Base-by-base conservation (phyloP, 257 asterid genomes). In the Cynanchum wilfordii region DNA sequence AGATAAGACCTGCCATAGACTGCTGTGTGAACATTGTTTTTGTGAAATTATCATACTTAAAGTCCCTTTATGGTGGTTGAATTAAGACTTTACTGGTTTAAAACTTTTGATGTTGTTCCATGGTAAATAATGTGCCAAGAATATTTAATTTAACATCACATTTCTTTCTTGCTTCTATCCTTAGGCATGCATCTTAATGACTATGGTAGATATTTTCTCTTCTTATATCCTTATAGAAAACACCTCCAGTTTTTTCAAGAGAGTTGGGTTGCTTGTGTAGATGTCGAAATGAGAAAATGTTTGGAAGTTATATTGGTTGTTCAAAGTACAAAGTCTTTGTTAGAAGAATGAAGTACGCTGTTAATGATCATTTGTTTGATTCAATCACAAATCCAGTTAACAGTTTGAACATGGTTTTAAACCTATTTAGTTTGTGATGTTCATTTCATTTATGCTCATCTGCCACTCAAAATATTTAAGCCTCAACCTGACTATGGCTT, bases 401-500 rank as follows among this genome's bases (percentile, higher is more conserved):
- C 40, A 19, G 10, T 64, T 15, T 36, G 49, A 27, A 33, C 19
- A 36, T 4, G 69, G 47, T 70, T 65, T 45, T 49, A 33, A 66
- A 59, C 29, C 16, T 36, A 64, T 45, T 68, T 24, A 36, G 40
- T 76, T 51, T 25, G 66, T 69, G 19, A 58, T 29, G 9, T 10
- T 59, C 59, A 7, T 71, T 72, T 38, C 4, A 22, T 16, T 51
- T 82, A 22, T 68, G 64, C 47, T 42, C 65, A 40, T 77, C 17
- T 67, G 15, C 47, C 50, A 36, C 22, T 58, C 66, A 38, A 71
- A 68, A 74, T 33, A 40, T 72, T 72, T 69, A 9, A 15, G 52
- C 71, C 49, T 71, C 19, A 70, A 49, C 71, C n/a, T 81, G 47
- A 75, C 25, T 75, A 52, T 72, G 73, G 42, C 25, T 70, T 57